A percentile compares a stretch with the other conserved stretches of the same genome.
Conservation (phyloP, 1,284 basidiomycete genomes). For the Omphalotus olearius region DNA sequence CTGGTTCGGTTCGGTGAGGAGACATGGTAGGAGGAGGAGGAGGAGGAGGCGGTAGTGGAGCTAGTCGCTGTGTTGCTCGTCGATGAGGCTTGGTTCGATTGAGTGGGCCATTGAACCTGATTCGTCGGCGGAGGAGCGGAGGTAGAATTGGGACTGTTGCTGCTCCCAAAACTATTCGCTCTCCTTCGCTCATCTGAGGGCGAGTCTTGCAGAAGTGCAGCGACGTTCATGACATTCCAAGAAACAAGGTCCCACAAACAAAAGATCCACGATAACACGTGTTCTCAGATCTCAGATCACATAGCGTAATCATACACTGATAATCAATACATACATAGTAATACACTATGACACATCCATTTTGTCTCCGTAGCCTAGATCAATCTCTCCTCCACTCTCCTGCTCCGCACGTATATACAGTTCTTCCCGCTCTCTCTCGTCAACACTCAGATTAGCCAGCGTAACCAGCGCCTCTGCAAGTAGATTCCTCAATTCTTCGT, state of each 20-base stretch:
- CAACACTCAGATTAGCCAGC: constrained; percentile 51
- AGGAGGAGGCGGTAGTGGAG: not conserved
- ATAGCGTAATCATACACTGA: too few species aligned
- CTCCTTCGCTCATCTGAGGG: constrained; percentile 48
- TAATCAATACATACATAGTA: not conserved
- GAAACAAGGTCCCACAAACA: too few species aligned
- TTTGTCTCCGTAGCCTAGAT: constrained; percentile 17
- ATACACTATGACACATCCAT: constrained; percentile 9
- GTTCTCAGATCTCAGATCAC: too few species aligned
- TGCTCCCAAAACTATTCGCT: constrained; percentile 1
- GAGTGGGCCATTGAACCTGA: not conserved
- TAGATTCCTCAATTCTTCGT: constrained; percentile 33
- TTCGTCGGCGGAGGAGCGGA: constrained; percentile 10
- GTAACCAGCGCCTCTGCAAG: constrained; percentile 53
- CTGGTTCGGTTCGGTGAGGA: not conserved
- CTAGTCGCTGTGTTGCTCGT: not conserved
- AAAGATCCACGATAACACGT: too few species aligned
- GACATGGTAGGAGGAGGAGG: not conserved
- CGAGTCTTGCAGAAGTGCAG: constrained; percentile 64
- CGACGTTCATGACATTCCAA: constrained; percentile 57
- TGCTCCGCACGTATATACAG: constrained; percentile 43
- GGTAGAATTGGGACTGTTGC: not conserved
- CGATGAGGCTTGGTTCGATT: constrained; percentile 12
- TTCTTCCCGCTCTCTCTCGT: constrained; percentile 43
- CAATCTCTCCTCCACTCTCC: constrained; percentile 38